Evolutionary conservation across 2,329 filamentous ascomycete species (phyloP), one percentile per base, ranked within the genome.

Genomic region (Phoma sp.): DNA sequence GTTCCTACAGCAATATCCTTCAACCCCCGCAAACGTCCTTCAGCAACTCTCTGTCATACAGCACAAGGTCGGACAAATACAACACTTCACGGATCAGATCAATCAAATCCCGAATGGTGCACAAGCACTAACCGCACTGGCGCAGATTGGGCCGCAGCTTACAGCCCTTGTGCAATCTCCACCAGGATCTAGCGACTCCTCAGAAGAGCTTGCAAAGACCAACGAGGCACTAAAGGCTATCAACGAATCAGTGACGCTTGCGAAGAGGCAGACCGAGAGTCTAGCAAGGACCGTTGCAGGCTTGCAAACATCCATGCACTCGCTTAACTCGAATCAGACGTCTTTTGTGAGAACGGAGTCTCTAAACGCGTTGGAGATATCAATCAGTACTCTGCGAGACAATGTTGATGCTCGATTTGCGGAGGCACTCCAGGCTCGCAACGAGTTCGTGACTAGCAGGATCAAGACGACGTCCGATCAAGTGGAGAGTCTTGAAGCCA

Each of bases 1-100:
- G 61, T 61, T 71, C 25, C n/a, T 60, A 14, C 45, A 60, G 15
- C 51, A 33, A 15, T 68, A 70, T 38, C 64, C 64, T 10, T 30
- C 37, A 1, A 42, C 40, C 28, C 6, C 32, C 5, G 25, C 42
- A 11, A 32, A 46, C 9, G 7, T 61, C 15, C 4, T 57, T 2
- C 52, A 51, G 10, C 39, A 60, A 7, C 9, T 59, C 1, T 9
- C 36, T 10, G 37, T 17, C 2, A 21, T 64, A 4, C 39, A 54
- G 12, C 26, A 54, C 4, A 55, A 61, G 1, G 26, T 64, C 9
- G 10, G 12, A 5, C 38, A 21, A 9, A 5, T 65, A 18, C 51
- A 42, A n/a, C 17, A 2, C 9, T 42, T 52, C 10, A 39, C 28
- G 10, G 26, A 32, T 10, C 30, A 53, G 12, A 18, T 53, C 5